Evolutionary conservation across 768 basidiomycete species (phyloP), one percentile per base, ranked within the genome.

Genomic region (Lactifluus subvellereus): DNA sequence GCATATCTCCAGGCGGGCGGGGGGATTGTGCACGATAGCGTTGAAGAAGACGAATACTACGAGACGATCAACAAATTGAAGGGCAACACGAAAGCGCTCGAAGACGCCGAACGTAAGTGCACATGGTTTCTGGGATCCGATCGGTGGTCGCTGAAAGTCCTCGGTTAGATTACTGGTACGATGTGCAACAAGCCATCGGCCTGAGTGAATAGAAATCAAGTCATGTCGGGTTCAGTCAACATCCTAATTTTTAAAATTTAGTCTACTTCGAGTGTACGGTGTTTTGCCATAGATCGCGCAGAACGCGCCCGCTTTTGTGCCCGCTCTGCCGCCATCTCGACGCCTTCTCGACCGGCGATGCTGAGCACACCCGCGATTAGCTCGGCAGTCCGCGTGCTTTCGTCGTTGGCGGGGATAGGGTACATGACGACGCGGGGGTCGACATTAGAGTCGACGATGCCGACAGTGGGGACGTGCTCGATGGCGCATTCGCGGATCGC

Each of bases 371-470:
- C 96, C 1, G 88, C 85, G 61, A 99, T 82, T 47, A 99, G 77
- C 70, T 98, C 96, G 49, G 93, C 92, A 16, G 94, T 89, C 51
- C 94, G 83, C 10, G 88, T 82, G 71, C 85, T 93, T 76, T 99
- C 97, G 76, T 96, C 93, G 74, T 98, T 99, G n/a, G 92, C 94
- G 0, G 94, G 95, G 71, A 99, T 98, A 48, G 97, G 89, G 74
- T 97, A 98, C 82, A 98, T 97, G 65, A 99, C 95, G 43, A 94
- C 80, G 30, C 97, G 86, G 6, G 97, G 97, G 76, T 99, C 97
- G 48, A 86, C 89, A 72, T 99, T 94, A 22, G 94, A 92, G 75
- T 99, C 97, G 58, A 95, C 84, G 63, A 98, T 86, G 38, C 88
- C 97, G 63, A 98, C 86, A 1, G 97, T 98, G 0, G 97, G 97